A percentile compares a stretch with the other conserved stretches of the same genome.
Evolutionary conservation across 345 rosid species (phyloP).

Genomic region (Turnera subulata): DNA sequence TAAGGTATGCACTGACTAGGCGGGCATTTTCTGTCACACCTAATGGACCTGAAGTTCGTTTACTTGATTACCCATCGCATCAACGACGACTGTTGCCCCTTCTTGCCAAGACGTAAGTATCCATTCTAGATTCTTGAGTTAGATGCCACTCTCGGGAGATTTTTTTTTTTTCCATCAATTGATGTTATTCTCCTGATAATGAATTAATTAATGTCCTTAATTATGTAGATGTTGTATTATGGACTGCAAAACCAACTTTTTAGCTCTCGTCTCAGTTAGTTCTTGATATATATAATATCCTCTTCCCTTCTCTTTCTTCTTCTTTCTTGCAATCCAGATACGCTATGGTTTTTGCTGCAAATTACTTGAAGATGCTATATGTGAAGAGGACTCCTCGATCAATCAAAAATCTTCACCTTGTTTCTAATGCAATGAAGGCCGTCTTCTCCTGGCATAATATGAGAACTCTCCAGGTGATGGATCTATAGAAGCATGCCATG

Average conservation of each 20-base stretch:
- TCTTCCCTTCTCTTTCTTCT: background rate
- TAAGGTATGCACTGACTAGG: no score
- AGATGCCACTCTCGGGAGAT: no score
- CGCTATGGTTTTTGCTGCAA: conserved; percentile 76
- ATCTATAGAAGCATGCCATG: conserved; percentile 3
- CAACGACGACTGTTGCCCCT: conserved; percentile 82
- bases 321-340: conserved; percentile 39
- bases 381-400: conserved; percentile 78
- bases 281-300: background rate
- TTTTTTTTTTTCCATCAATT: no score
- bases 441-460: conserved; percentile 80
- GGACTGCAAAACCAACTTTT: no score
- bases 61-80: conserved; percentile 94
- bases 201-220: no score
- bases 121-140: background rate
- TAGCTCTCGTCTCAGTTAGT: background rate
- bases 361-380: conserved; percentile 69
- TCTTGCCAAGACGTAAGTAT: no score
- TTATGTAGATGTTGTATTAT: no score
- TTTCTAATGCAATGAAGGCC: conserved; percentile 86
- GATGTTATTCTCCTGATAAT: no score
- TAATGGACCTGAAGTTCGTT: conserved; percentile 71
- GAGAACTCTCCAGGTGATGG: conserved; percentile 84
- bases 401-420: conserved; percentile 69
- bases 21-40: no score